These are phyloP conservation scores for Neovahlkampfia damariscottae DNA, from an alignment of 78 protist species.

Conservation along the genomic window DNA sequence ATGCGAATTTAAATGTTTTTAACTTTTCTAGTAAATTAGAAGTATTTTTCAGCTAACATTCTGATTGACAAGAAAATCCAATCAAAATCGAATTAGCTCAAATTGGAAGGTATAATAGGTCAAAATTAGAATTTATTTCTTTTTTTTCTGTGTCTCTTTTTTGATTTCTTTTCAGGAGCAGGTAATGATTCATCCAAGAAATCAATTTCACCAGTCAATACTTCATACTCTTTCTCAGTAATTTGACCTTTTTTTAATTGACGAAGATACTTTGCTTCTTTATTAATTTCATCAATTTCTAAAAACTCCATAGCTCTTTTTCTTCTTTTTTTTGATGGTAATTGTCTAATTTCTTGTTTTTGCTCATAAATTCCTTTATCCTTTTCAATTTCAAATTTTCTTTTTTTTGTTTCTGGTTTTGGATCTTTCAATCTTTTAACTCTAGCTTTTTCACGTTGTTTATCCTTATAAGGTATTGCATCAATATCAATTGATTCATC, in stretches of 20 bases:
- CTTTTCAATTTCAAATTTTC: constrained; percentile 1
- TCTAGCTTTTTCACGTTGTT: background rate
- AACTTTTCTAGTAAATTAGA: too few relatives aligned
- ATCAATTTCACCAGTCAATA: constrained; percentile 1
- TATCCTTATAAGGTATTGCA: background rate
- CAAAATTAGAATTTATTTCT: too few relatives aligned
- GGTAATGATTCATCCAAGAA: too few relatives aligned
- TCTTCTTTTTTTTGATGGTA: constrained; percentile 14
- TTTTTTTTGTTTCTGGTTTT: background rate
- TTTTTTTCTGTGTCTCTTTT: too few relatives aligned
- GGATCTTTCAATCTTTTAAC: background rate
- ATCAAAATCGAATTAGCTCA: too few relatives aligned
- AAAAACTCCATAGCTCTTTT: background rate
- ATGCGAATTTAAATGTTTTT: too few relatives aligned
- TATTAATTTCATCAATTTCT: constrained; percentile 24
- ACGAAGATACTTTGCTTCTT: constrained; percentile 17
- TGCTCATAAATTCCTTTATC: constrained; percentile 7
- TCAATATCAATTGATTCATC: constrained; percentile 1
- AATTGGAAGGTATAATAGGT: too few relatives aligned
- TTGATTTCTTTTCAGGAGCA: too few relatives aligned
- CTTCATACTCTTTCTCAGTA: constrained; percentile 7
- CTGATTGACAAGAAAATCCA: too few relatives aligned
- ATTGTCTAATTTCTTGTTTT: constrained; percentile 3
- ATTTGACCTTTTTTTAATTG: constrained; percentile 24
- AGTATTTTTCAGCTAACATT: too few relatives aligned